Percentiles rank a stretch among this genome's conserved stretches.
phyloP scores from a whole-genome alignment of 495 filamentous ascomycete genomes.

The Baudoinia panamericana region DNA sequence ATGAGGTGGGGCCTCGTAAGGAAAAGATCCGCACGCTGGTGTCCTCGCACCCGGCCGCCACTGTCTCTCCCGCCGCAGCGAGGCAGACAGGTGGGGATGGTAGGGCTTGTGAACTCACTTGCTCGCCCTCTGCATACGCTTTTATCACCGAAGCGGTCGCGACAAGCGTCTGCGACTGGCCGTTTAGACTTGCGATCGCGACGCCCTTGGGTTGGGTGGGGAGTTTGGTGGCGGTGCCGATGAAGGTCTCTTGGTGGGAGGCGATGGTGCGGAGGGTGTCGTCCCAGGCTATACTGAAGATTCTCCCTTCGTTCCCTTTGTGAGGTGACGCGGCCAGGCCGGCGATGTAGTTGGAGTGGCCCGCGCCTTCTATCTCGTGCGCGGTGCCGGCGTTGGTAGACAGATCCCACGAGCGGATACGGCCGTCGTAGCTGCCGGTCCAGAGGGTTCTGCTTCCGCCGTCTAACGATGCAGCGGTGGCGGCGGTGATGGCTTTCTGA shows the following conservation, averaged over 20 bases:
- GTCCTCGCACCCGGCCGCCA: slow-evolving; percentile 68
- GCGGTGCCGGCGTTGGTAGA: slow-evolving; percentile 52
- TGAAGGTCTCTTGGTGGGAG: slow-evolving; percentile 43
- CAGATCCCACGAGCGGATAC: slow-evolving; percentile 71
- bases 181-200: slow-evolving; percentile 33
- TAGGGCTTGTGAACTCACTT: slow-evolving; percentile 32
- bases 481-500: slow-evolving; percentile 78
- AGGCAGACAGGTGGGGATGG: slow-evolving; percentile 36
- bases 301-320: slow-evolving; percentile 41
- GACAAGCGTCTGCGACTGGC: slow-evolving; percentile 41
- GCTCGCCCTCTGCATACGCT: slow-evolving; percentile 47
- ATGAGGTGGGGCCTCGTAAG: slow-evolving; percentile 36
- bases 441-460: slow-evolving; percentile 49
- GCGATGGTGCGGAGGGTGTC: slow-evolving; percentile 78
- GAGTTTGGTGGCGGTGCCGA: slow-evolving; percentile 38
- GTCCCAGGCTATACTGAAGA: slow-evolving; percentile 89
- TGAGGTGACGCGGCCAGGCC: slow-evolving; percentile 50
- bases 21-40: slow-evolving; percentile 60
- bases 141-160: slow-evolving; percentile 52
- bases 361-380: slow-evolving; percentile 57
- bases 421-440: slow-evolving; percentile 85
- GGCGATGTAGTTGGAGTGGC: slow-evolving; percentile 70
- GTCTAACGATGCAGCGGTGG: slow-evolving; percentile 55
- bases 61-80: slow-evolving; percentile 46
- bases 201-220: slow-evolving; percentile 51